Percentiles rank a stretch among this genome's conserved stretches.
Conservation (phyloP, 345 rosid species). For the Lepidium aucheri region DNA sequence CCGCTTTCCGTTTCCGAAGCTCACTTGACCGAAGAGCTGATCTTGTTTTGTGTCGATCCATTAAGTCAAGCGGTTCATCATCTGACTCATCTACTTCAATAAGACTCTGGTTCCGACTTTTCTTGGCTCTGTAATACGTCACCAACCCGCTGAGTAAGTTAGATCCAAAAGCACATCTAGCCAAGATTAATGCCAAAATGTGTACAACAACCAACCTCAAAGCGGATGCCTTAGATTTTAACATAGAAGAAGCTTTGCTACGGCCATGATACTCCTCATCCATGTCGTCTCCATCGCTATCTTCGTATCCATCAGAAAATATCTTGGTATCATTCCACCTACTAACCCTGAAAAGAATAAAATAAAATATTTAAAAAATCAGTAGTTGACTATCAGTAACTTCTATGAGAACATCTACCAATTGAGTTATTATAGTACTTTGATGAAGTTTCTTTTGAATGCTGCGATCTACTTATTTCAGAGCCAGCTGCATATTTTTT, state of each 20-base stretch:
- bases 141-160: background rate
- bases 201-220: conserved; percentile 40
- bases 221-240: conserved; percentile 44
- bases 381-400: background rate
- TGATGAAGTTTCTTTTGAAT: conserved; percentile 72
- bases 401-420: conserved; percentile 1
- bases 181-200: background rate
- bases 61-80: conserved; percentile 89
- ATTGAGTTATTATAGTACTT: conserved; percentile 37
- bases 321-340: conserved; percentile 92
- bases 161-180: background rate
- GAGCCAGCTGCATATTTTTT: conserved; percentile 45
- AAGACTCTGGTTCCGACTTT: conserved; percentile 48
- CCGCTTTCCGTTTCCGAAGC: conserved; percentile 48
- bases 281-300: conserved; percentile 47
- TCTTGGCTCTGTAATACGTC: conserved; percentile 42
- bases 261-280: conserved; percentile 34
- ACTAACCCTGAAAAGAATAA: conserved; percentile 51
- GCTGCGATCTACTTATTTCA: conserved; percentile 57
- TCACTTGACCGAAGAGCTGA: conserved; percentile 61
- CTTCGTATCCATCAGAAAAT: conserved; percentile 74
- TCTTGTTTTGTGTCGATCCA: conserved; percentile 69
- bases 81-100: conserved; percentile 74
- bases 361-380: background rate
- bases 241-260: conserved; percentile 37